These are phyloP conservation scores for Colletotrichum sojae DNA, from an alignment of 2,329 filamentous ascomycete species.

Conservation along the genomic window DNA sequence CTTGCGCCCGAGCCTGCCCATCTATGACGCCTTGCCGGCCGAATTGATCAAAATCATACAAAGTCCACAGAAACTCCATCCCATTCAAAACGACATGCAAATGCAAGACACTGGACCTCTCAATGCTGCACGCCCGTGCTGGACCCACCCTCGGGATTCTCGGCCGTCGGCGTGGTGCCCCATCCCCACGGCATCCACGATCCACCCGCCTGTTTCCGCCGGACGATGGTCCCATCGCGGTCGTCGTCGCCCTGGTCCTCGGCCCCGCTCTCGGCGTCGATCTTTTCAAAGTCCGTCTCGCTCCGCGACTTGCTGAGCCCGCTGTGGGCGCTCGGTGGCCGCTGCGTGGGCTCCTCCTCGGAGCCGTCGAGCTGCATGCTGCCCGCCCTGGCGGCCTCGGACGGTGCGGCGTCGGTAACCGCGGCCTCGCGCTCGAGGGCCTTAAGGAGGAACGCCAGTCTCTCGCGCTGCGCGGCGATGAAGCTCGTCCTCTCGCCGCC, in stretches of 20 bases:
- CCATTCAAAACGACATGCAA: conserved; percentile 16
- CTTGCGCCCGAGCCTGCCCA: conserved; percentile 33
- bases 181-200: conserved; percentile 67
- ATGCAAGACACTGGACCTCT: neutral
- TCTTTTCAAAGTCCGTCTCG: conserved; percentile 91
- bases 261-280: conserved; percentile 79
- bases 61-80: conserved; percentile 46
- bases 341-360: conserved; percentile 49
- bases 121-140: conserved; percentile 58
- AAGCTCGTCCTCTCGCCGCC: conserved; percentile 79
- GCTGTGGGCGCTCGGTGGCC: conserved; percentile 64
- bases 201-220: conserved; percentile 49
- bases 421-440: conserved; percentile 86
- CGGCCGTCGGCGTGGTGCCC: conserved; percentile 44
- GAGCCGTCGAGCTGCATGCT: conserved; percentile 41
- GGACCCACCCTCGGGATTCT: conserved; percentile 45
- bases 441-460: conserved; percentile 79
- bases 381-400: conserved; percentile 44
- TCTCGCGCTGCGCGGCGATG: conserved; percentile 84
- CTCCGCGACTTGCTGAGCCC: conserved; percentile 85
- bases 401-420: conserved; percentile 62
- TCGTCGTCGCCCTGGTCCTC: conserved; percentile 53
- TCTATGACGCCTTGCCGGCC: conserved; percentile 31
- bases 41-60: conserved; percentile 24
- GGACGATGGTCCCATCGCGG: conserved; percentile 59